Conservation (phyloP, 441 rosid species). For the Euphorbia schlechtendalii region DNA sequence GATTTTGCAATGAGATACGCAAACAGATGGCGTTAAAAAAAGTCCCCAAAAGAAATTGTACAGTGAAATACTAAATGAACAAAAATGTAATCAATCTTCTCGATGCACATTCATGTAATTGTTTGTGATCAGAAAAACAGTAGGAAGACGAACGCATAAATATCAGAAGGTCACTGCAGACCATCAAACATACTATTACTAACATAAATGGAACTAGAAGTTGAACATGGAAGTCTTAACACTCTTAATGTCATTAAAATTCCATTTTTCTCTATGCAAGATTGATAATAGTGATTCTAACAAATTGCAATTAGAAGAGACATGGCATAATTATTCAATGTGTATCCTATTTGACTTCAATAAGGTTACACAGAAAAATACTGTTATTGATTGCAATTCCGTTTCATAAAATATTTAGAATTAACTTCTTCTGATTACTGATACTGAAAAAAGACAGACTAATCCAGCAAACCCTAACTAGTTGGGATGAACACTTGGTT, state of each 20-base stretch:
- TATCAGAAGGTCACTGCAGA: background rate
- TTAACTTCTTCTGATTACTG: no score
- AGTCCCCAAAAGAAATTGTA: background rate
- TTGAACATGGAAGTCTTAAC: background rate
- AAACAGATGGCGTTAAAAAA: background rate
- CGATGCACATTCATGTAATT: conserved; percentile 1
- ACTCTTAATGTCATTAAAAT: background rate
- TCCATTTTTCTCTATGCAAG: background rate
- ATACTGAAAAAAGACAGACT: background rate
- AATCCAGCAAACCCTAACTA: background rate
- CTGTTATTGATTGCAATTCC: background rate
- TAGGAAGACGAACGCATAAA: conserved; percentile 7
- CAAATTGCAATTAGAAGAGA: background rate
- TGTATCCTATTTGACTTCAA: background rate
- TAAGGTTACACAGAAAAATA: background rate
- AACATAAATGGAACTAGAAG: background rate
- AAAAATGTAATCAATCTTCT: background rate
- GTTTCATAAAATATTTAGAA: background rate
- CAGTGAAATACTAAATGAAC: background rate
- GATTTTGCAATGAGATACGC: background rate
- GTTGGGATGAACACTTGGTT: background rate
- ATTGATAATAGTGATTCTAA: background rate
- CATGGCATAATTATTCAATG: background rate
- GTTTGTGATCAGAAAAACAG: background rate
- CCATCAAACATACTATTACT: background rate